Conservation (phyloP, 495 filamentous ascomycete species). For the Sordaria brevicollis region DNA sequence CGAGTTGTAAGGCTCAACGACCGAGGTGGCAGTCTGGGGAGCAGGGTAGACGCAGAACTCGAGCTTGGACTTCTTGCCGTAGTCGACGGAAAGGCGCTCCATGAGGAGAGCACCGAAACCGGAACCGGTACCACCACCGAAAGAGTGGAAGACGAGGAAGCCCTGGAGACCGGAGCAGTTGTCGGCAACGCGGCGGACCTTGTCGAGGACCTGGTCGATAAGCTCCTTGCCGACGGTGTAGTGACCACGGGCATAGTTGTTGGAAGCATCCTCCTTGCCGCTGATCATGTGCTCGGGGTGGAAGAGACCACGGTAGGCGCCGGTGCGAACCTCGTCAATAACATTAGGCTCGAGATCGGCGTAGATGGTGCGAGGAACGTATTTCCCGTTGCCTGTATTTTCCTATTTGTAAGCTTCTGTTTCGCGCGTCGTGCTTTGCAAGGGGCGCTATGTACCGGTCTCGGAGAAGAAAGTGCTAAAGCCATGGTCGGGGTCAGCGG, state of each 20-base stretch:
- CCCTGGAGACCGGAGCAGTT: slow-evolving; percentile 96
- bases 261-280: slow-evolving; percentile 98
- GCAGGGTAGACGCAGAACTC: slow-evolving; percentile 99
- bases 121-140: slow-evolving; percentile 96
- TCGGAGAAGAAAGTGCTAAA: slow-evolving; percentile 99
- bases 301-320: slow-evolving; percentile 90
- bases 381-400: slow-evolving; percentile 82
- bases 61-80: slow-evolving; percentile 99
- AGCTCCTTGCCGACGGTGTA: slow-evolving; percentile 99
- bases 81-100: slow-evolving; percentile 96
- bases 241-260: slow-evolving; percentile 98
- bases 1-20: slow-evolving; percentile 99
- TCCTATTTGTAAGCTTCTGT: slow-evolving; percentile 3
- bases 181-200: slow-evolving; percentile 90
- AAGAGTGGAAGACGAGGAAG: slow-evolving; percentile 99
- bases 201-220: slow-evolving; percentile 93
- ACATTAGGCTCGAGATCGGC: slow-evolving; percentile 99
- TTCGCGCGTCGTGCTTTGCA: not conserved
- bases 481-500: slow-evolving; percentile 82
- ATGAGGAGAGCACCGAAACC: slow-evolving; percentile 96
- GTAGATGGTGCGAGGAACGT: slow-evolving; percentile 98
- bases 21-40: slow-evolving; percentile 89
- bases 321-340: slow-evolving; percentile 97
- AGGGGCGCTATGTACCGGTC: slow-evolving; percentile 61
- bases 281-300: slow-evolving; percentile 99